Evolutionary conservation across 2,329 filamentous ascomycete species (phyloP), one percentile per base, ranked within the genome.

Genomic region (Incumbomyces lentus): DNA sequence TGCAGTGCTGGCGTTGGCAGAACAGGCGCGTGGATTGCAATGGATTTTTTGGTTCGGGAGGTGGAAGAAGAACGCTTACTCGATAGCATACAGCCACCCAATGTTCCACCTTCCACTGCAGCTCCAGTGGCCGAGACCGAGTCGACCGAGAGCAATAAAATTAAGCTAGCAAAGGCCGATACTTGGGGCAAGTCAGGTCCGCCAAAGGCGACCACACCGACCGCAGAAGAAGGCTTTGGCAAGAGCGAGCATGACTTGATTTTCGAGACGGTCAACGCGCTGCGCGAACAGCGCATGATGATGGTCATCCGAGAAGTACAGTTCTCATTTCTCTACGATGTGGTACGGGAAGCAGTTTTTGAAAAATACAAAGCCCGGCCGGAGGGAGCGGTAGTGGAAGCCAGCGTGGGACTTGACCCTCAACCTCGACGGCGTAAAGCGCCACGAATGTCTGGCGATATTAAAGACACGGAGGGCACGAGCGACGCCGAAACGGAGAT

Each of bases 251-350:
- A 65, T 19, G 89, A 95, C 58, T 76, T 83, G 2, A 75, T 98
- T 34, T 85, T 81, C 54, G 74, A 84, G 14, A 84, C 84, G 0
- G 89, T 98, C 45, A 83, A 94, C 57, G 67, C 70, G 50, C 73
- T 98, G 46, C 78, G 92, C 37, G 79, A 90, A 63, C 92, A 98
- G 70, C 78, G 92, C 14, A 85, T 86, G 69, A 86, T 82, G 66
- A 98, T 98, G 92, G 92, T 98, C 4, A 92, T 96, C 67, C 82
- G 85, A 38, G 84, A 90, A 57, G 63, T 75, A 40, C 92, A 98
- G 63, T 92, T 85, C 58, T 67, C 78, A 32, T 95, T 96, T 62
- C 77, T 98, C 48, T 96, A 98, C 67, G 80, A 88, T 59, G 86
- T 93, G 1, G 64, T 95, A 58, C 76, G 79, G 43, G 83, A 87